Evolutionary conservation across 306 rosid species (phyloP), one percentile per base, ranked within the genome.

Genomic region (Vigna angularis): DNA sequence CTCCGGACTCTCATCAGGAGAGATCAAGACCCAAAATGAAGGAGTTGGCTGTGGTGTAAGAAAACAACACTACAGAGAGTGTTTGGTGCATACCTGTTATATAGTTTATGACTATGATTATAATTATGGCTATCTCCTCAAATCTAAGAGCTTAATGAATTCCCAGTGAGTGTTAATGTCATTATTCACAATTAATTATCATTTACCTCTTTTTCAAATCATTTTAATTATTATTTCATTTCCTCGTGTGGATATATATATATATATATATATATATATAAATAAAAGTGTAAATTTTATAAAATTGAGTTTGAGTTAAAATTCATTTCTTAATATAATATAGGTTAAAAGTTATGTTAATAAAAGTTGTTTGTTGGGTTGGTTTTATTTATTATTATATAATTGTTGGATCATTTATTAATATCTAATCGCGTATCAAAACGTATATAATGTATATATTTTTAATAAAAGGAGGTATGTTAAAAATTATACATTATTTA

Each of bases 21-120:
- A 90, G 94, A 87, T 75, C 89, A 68, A 87, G 71, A 87, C 86
- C 91, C 18, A 94, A 87, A 83, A 66, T 84, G 74, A 79, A 91
- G 79, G 92, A 86, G 53, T 50, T 87, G 56, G 79, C 81, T 11
- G 82, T 80, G 49, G 82, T 81, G 63, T 81, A 79, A 40, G 57
- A 55, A 32, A 55, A 32, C 6, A 14, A 24, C 20, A 77, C 17
- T 51, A 65, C 17, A 36, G 17, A 48, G 49, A 12, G 62, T 75
- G 73, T 5, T 7, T 65, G 30, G 20, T 66, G 69, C 83, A 42
- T 45, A 26, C 77, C 67, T 83, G 68, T 24, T 77, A 66, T 76
- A 66, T 66, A 69, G 51, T 52, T 68, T 62, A 76, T 76, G 53
- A 20, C 68, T 71, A 72, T 76, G 64, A 48, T 75, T 70, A 51